Percentiles rank a stretch among this genome's conserved stretches.
Conservation (phyloP, 768 basidiomycete species). For the Lyophyllum shimeji region DNA sequence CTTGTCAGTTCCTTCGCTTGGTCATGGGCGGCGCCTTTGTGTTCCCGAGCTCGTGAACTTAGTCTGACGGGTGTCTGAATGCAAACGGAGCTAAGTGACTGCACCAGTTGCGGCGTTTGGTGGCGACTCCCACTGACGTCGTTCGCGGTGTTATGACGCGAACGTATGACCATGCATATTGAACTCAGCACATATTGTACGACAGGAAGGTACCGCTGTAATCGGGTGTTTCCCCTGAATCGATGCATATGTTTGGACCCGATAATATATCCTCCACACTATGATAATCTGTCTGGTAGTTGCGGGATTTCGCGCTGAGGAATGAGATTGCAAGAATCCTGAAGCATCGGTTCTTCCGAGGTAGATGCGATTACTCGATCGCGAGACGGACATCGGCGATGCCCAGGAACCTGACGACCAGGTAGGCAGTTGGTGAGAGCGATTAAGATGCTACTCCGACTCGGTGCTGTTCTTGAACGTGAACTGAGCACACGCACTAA, state of each 20-base stretch:
- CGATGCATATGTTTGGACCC: not conserved
- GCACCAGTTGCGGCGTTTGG: not conserved
- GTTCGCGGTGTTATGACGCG: constrained; percentile 1
- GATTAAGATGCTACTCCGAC: not conserved
- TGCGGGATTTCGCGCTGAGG: constrained; percentile 14
- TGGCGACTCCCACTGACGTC: not conserved
- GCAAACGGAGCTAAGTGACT: not conserved
- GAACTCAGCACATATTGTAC: not conserved
- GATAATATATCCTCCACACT: not conserved
- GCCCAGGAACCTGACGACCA: not conserved
- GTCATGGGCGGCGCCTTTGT: not conserved
- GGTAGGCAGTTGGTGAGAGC: not conserved
- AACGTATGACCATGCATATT: not conserved
- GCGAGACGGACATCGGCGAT: constrained; percentile 6
- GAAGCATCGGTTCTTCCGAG: not conserved
- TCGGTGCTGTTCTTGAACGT: not conserved
- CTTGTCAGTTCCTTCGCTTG: not conserved
- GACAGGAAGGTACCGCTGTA: not conserved
- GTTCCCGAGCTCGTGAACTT: not conserved
- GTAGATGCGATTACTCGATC: not conserved
- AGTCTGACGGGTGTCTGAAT: constrained; percentile 1
- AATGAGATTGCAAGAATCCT: constrained; percentile 11
- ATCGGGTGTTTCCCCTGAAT: constrained; percentile 3
- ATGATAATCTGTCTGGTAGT: not conserved
- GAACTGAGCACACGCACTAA: not conserved